Evolutionary conservation across 2,329 filamentous ascomycete genomes (phyloP).

Genomic region (Alternaria gansuensis): DNA sequence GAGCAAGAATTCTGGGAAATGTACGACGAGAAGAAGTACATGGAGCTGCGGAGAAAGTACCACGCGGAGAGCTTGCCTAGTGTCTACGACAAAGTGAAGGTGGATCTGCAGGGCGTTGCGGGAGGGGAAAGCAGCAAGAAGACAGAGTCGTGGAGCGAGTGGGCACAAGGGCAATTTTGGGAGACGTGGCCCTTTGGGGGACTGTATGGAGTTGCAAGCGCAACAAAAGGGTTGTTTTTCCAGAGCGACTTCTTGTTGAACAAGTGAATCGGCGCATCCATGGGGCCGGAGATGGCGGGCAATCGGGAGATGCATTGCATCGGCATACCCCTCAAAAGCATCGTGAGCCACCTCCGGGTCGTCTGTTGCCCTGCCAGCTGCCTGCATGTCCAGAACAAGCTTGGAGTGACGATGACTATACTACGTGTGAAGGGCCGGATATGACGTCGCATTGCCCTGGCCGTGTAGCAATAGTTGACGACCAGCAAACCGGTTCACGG

Average conservation of each 20-base stretch:
- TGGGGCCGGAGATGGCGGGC: slow-evolving; percentile 1
- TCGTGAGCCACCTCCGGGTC: slow-evolving; percentile 1
- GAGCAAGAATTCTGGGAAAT: slow-evolving; percentile 74
- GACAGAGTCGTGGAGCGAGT: slow-evolving; percentile 39
- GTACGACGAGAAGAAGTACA: slow-evolving; percentile 70
- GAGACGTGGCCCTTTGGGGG: slow-evolving; percentile 51
- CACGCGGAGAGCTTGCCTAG: slow-evolving; percentile 68
- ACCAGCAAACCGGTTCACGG: slow-evolving; percentile 8
- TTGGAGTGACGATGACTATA: slow-evolving; percentile 1
- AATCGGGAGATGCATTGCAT: slow-evolving; percentile 15
- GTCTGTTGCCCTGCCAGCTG: slow-evolving; percentile 15
- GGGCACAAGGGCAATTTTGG: slow-evolving; percentile 43
- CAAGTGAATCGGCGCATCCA: slow-evolving; percentile 25
- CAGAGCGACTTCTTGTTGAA: slow-evolving; percentile 49
- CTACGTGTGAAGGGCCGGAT: not conserved
- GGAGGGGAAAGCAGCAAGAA: slow-evolving; percentile 20
- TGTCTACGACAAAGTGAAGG: slow-evolving; percentile 73
- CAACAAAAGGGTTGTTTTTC: slow-evolving; percentile 46
- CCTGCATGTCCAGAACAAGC: slow-evolving; percentile 7
- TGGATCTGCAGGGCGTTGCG: slow-evolving; percentile 53
- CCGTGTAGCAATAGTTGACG: not conserved
- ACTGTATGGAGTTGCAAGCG: slow-evolving; percentile 52
- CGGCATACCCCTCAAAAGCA: slow-evolving; percentile 4
- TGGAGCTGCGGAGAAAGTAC: slow-evolving; percentile 70
- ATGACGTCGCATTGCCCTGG: slow-evolving; percentile 16